A percentile compares a stretch with the other conserved stretches of the same genome.
These are phyloP conservation scores for Cryptococcus sp. DNA, from an alignment of 1,284 basidiomycete genomes.

Conservation along the genomic window DNA sequence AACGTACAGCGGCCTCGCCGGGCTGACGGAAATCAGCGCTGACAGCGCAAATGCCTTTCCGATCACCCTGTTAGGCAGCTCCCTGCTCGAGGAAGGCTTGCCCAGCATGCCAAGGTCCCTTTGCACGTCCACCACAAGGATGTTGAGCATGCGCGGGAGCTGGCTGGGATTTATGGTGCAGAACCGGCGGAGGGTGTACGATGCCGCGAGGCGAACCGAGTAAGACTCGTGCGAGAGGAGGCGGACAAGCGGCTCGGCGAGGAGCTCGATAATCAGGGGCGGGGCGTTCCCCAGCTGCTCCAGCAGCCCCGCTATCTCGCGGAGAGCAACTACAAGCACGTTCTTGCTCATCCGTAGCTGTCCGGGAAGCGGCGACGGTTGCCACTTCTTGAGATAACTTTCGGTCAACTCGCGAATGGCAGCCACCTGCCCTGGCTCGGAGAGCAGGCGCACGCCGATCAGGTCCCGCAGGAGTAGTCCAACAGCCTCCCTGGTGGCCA, in stretches of 20 bases:
- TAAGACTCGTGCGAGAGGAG: slow-evolving; percentile 84
- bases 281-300: slow-evolving; percentile 90
- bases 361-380: slow-evolving; percentile 81
- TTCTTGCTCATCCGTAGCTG: slow-evolving; percentile 67
- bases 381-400: slow-evolving; percentile 80
- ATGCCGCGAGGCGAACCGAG: slow-evolving; percentile 75
- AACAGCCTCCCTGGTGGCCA: slow-evolving; percentile 70
- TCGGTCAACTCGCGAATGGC: slow-evolving; percentile 83
- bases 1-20: slow-evolving; percentile 84
- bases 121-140: slow-evolving; percentile 77
- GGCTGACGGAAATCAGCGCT: slow-evolving; percentile 79
- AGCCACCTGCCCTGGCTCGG: slow-evolving; percentile 86
- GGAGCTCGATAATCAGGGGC: slow-evolving; percentile 79
- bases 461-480: slow-evolving; percentile 77
- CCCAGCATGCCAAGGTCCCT: slow-evolving; percentile 55
- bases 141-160: slow-evolving; percentile 75
- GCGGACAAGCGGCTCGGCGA: slow-evolving; percentile 79
- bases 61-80: slow-evolving; percentile 67
- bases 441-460: slow-evolving; percentile 80
- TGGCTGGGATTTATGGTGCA: slow-evolving; percentile 83
- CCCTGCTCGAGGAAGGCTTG: slow-evolving; percentile 66
- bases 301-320: slow-evolving; percentile 79
- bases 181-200: slow-evolving; percentile 85
- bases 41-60: slow-evolving; percentile 88
- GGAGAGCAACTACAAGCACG: slow-evolving; percentile 71